phyloP scores from a whole-genome alignment of 2,329 filamentous ascomycete species.

The Mollisiaceae sp. region DNA sequence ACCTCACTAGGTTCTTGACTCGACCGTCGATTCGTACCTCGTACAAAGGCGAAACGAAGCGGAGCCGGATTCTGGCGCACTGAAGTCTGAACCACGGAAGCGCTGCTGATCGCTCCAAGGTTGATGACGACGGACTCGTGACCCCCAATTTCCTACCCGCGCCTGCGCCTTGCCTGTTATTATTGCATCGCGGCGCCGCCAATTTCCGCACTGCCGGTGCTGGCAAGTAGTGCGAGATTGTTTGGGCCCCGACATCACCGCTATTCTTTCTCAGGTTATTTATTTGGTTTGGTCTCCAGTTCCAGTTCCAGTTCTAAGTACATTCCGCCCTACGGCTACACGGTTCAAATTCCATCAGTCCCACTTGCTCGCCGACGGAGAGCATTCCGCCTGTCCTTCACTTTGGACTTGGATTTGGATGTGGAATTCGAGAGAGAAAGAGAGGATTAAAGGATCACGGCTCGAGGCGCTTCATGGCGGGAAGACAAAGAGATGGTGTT shows the following conservation, averaged over 20 bases:
- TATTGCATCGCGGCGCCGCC: conserved; percentile 3
- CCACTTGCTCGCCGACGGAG: neutral
- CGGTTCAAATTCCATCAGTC: too few species aligned
- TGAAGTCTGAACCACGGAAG: too few species aligned
- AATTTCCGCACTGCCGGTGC: conserved; percentile 16
- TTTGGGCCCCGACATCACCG: conserved; percentile 16
- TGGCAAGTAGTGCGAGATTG: neutral
- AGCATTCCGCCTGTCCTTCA: neutral
- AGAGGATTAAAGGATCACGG: neutral
- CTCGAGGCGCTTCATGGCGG: conserved; percentile 30
- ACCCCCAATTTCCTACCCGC: neutral
- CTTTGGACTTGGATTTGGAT: neutral
- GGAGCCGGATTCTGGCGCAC: too few species aligned
- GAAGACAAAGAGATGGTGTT: conserved; percentile 35
- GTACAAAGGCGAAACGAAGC: too few species aligned
- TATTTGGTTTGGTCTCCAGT: neutral
- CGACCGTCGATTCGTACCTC: too few species aligned
- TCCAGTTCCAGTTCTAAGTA: neutral
- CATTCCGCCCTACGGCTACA: too few species aligned
- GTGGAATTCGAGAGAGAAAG: neutral
- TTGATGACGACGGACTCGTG: neutral
- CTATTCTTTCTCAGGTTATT: neutral
- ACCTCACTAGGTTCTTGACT: too few species aligned
- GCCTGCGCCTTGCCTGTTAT: neutral
- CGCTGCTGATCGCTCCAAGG: too few species aligned